A percentile compares a stretch with the other conserved stretches of the same genome.
phyloP scores from a whole-genome alignment of 2,329 filamentous ascomycete species.

The Biscogniauxia marginata region DNA sequence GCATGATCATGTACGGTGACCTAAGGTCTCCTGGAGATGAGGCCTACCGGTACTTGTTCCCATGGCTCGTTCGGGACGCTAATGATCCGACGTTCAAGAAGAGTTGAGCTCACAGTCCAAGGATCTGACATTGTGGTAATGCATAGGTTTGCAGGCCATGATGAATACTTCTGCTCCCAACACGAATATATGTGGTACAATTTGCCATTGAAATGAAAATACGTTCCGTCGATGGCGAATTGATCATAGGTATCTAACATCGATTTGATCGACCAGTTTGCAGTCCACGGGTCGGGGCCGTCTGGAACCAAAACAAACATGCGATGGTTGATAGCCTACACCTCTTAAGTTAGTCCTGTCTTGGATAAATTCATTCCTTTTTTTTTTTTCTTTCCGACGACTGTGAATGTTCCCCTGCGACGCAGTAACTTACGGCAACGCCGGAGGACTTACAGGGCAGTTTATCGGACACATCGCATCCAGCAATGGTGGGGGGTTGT shows the following conservation, averaged over 20 bases:
- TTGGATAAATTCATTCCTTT: too few relatives aligned
- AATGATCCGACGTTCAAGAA: slow-evolving; percentile 34
- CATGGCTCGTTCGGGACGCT: slow-evolving; percentile 35
- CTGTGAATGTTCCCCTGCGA: too few relatives aligned
- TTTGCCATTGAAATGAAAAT: slow-evolving; percentile 30
- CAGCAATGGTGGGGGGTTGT: slow-evolving; percentile 33
- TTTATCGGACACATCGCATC: slow-evolving; percentile 36
- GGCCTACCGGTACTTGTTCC: slow-evolving; percentile 34
- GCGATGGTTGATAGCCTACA: slow-evolving; percentile 34
- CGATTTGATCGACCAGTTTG: slow-evolving; percentile 32
- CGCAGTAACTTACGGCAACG: background rate
- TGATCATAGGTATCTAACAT: slow-evolving; percentile 37
- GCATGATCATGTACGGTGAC: background rate
- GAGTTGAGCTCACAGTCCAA: slow-evolving; percentile 33
- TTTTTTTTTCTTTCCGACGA: too few relatives aligned
- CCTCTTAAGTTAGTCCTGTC: slow-evolving; percentile 1
- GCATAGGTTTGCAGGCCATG: slow-evolving; percentile 37
- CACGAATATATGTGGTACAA: slow-evolving; percentile 38
- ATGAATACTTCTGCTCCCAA: slow-evolving; percentile 35
- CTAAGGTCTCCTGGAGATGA: background rate
- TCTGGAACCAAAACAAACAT: slow-evolving; percentile 36
- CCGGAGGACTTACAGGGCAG: slow-evolving; percentile 28
- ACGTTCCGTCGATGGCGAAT: slow-evolving; percentile 38
- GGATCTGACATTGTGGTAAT: slow-evolving; percentile 37
- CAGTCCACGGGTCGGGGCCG: slow-evolving; percentile 34